These are phyloP conservation scores for Paspalum notatum DNA, from an alignment of 176 grass and related monocot species.

Conservation along the genomic window DNA sequence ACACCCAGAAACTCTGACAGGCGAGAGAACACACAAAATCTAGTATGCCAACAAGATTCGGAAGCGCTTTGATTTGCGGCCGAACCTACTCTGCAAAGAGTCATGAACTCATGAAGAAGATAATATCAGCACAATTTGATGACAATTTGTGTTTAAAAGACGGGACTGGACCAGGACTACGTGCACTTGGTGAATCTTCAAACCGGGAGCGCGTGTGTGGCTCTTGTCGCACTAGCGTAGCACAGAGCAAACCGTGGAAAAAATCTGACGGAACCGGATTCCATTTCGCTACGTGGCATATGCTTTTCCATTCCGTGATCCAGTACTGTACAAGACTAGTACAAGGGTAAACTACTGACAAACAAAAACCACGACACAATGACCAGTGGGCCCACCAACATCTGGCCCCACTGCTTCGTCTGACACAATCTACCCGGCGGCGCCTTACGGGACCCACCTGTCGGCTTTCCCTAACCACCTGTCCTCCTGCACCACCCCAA, in stretches of 20 bases:
- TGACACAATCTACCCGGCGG: too few species aligned
- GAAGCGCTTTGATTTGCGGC: not conserved
- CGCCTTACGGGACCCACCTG: not conserved
- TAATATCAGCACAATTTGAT: not conserved
- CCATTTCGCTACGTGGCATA: slow-evolving; percentile 6
- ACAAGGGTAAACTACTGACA: not conserved
- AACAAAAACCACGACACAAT: not conserved
- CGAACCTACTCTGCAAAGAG: not conserved
- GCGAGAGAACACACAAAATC: not conserved
- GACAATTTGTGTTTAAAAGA: not conserved
- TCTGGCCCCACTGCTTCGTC: not conserved
- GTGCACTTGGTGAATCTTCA: not conserved
- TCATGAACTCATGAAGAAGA: not conserved
- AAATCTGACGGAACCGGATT: slow-evolving; percentile 9
- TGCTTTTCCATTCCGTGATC: slow-evolving; percentile 20
- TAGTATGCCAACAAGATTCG: too few species aligned
- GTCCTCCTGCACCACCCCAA: too few species aligned
- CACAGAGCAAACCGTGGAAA: not conserved
- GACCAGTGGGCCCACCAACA: not conserved
- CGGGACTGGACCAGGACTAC: too few species aligned
- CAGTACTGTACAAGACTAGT: not conserved
- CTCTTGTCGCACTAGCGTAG: slow-evolving; percentile 16
- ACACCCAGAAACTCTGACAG: not conserved
- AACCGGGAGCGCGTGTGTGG: slow-evolving; percentile 18
- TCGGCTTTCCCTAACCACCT: slow-evolving; percentile 26